Percentiles rank a stretch among this genome's conserved stretches.
phyloP scores from a whole-genome alignment of 306 rosid species.

The Canavalia ensiformis region DNA sequence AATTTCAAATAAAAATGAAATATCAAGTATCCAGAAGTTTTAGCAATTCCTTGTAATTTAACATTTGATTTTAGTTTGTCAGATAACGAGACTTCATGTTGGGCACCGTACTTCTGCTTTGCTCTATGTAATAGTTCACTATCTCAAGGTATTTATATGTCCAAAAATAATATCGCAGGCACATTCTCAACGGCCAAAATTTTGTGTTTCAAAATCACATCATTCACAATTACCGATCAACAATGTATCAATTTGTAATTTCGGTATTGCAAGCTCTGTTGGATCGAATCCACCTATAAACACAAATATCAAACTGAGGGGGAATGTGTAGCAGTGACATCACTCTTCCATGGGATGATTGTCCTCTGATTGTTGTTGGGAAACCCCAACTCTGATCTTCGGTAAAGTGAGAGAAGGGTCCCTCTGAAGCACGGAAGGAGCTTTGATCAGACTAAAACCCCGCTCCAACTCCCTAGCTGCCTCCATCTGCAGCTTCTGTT shows the following conservation, averaged over 20 bases:
- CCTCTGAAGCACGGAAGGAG: constrained; percentile 58
- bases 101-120: constrained; percentile 1
- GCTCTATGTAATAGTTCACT: constrained; percentile 4
- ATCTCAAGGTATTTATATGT: not conserved
- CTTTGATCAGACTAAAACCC: constrained; percentile 60
- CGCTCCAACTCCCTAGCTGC: constrained; percentile 59
- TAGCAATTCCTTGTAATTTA: not conserved
- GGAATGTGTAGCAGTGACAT: constrained; percentile 37
- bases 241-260: constrained; percentile 7
- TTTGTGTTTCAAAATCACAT: constrained; percentile 8
- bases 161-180: not conserved
- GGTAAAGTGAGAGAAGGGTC: constrained; percentile 63
- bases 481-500: constrained; percentile 46
- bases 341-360: constrained; percentile 73
- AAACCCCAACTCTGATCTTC: constrained; percentile 62
- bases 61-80: constrained; percentile 1
- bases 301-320: not conserved
- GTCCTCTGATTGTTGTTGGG: constrained; percentile 51
- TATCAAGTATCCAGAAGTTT: not conserved
- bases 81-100: constrained; percentile 2
- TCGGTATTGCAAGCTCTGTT: not conserved
- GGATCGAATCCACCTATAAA: not conserved
- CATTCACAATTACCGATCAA: constrained; percentile 3
- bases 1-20: not conserved
- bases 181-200: constrained; percentile 18